Evolutionary conservation across 352 stramenopile genomes (phyloP).

Genomic region (Phytophthora quininea): DNA sequence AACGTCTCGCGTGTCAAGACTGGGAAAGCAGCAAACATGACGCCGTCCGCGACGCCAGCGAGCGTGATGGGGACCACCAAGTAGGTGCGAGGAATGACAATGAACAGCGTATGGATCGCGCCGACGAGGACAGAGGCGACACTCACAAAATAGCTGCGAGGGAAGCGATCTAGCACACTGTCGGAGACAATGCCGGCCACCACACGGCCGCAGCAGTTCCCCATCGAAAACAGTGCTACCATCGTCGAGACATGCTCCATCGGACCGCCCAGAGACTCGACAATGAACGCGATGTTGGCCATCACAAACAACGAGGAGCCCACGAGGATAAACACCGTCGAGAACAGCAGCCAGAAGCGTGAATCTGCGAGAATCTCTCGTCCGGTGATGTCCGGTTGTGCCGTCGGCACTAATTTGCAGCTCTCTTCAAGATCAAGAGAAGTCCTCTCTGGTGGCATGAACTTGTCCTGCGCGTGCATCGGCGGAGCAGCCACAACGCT

Average conservation of each 20-base stretch:
- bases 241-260: conserved; percentile 65
- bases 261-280: conserved; percentile 55
- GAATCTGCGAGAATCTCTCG: conserved; percentile 48
- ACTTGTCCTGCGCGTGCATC: conserved; percentile 49
- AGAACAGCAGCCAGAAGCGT: conserved; percentile 75
- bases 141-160: conserved; percentile 69
- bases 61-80: conserved; percentile 65
- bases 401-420: conserved; percentile 9
- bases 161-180: conserved; percentile 48
- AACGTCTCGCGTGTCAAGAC: conserved; percentile 79
- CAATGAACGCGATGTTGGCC: conserved; percentile 83
- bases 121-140: conserved; percentile 60
- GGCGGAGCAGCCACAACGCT: conserved; percentile 10
- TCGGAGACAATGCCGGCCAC: conserved; percentile 67
- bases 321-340: conserved; percentile 75
- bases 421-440: conserved; percentile 11
- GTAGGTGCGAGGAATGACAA: conserved; percentile 46
- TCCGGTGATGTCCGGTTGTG: conserved; percentile 54
- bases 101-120: conserved; percentile 63
- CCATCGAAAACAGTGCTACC: conserved; percentile 74
- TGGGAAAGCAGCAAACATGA: conserved; percentile 78
- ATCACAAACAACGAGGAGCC: conserved; percentile 79
- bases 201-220: conserved; percentile 65
- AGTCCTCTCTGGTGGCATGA: conserved; percentile 35
- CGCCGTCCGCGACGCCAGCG: conserved; percentile 64